Evolutionary conservation across 164 flowering plant genomes (phyloP), one percentile per base, ranked within the genome.

Genomic region (Buxus sempervirens): DNA sequence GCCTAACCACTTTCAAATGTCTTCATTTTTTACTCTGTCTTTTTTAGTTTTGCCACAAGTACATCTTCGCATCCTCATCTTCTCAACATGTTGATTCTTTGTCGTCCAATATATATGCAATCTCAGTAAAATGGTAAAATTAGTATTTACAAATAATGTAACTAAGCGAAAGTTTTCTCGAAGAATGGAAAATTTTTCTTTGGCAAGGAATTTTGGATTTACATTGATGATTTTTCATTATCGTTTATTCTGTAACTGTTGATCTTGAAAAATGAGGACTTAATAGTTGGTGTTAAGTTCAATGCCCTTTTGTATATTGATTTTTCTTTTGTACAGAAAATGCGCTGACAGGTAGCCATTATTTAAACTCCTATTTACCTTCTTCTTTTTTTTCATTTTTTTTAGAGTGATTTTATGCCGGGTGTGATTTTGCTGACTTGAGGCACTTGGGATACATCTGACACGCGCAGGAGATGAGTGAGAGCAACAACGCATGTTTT

Each of bases 351-450:
- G 27, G 32, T 48, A 10, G 49, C 21, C 27, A 19, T 16, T 48
- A 25, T 65, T 65, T 25, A 51, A n/a, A 28, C 1, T 19, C 51
- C 24, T 42, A 18, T 72, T 53, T 59, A 55, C 8, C 12, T 41
- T 12, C 12, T 5, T 5, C 18, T 60, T 48, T 61, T 14, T 65
- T 23, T 41, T 68, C 72, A 59, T 67, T 28, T 20, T 23, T 72
- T 20, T 23, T 72, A 28, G 32, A 20, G 24, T 60, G 64, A 49
- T 61, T 56, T 20, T 56, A n/a, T 70, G 65, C 75, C 72, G 77
- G 64, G 60, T 57, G 51, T 62, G 19, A 26, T 68, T 72, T 49
- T 67, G 49, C 65, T 32, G 45, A 56, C 15, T 36, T 15, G 18
- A 36, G 73, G 49, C 59, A 18, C 68, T 69, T 58, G 55, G 21